Conservation (phyloP, 2,329 filamentous ascomycete genomes). For the Trichoderma atrobrunneum region DNA sequence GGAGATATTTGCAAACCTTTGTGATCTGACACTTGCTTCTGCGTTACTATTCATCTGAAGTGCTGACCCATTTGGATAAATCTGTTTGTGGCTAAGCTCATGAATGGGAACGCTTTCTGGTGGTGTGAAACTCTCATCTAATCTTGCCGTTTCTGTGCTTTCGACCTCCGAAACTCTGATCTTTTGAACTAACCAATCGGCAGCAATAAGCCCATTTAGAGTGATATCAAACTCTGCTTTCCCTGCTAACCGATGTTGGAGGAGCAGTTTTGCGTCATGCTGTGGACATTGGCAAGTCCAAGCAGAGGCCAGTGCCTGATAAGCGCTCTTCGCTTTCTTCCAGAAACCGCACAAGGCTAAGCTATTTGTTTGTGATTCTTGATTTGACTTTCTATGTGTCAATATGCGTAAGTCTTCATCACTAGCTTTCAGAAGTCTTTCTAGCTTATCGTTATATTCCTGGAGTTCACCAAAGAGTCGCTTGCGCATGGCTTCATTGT, state of each 20-base stretch:
- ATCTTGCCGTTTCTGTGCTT: background rate
- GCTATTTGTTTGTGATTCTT: conserved; percentile 15
- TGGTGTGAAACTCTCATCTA: background rate
- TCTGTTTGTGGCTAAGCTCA: background rate
- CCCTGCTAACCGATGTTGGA: conserved; percentile 26
- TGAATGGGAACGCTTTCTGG: background rate
- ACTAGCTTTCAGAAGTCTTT: conserved; percentile 23
- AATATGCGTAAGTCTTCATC: conserved; percentile 22
- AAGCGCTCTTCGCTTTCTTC: conserved; percentile 26
- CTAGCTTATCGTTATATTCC: conserved; percentile 24
- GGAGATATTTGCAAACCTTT: background rate
- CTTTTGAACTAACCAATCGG: conserved; percentile 9
- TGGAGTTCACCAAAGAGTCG: conserved; percentile 26
- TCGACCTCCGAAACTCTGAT: background rate
- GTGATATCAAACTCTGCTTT: conserved; percentile 24
- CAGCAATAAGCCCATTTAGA: conserved; percentile 12
- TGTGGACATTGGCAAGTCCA: conserved; percentile 28
- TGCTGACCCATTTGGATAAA: background rate
- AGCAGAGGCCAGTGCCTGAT: conserved; percentile 22
- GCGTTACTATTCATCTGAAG: background rate
- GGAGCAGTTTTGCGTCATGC: conserved; percentile 26
- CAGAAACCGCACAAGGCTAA: conserved; percentile 28
- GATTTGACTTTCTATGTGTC: background rate
- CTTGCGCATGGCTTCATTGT: conserved; percentile 21
- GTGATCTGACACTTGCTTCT: too few relatives aligned